A percentile compares a stretch with the other conserved stretches of the same genome.
phyloP scores from a whole-genome alignment of 2,329 filamentous ascomycete genomes.

The Zelopaecilomyces penicillatus region DNA sequence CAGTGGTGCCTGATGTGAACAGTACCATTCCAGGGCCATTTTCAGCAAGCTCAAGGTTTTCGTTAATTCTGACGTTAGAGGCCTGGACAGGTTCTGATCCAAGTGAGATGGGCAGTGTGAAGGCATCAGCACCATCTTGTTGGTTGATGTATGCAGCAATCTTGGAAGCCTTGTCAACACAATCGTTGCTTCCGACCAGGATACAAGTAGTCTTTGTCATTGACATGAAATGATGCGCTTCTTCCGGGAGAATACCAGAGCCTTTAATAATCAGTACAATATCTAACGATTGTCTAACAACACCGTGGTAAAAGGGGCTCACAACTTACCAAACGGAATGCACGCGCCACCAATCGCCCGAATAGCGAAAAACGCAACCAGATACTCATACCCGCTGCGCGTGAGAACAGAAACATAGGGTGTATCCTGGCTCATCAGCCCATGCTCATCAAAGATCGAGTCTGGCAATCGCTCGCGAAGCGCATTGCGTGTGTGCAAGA shows the following conservation, averaged over 20 bases:
- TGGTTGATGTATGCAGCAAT: neutral
- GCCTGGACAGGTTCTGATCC: neutral
- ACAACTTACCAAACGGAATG: slow-evolving; percentile 7
- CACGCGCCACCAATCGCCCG: slow-evolving; percentile 11
- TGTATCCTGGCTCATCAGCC: slow-evolving; percentile 1
- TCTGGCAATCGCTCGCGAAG: neutral
- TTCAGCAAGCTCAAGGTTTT: neutral
- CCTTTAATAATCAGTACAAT: neutral
- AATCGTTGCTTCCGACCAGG: neutral
- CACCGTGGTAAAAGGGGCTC: neutral
- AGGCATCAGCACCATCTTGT: neutral
- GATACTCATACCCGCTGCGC: slow-evolving; percentile 13
- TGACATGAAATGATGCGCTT: slow-evolving; percentile 4
- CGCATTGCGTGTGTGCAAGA: slow-evolving; percentile 6
- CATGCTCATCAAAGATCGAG: neutral
- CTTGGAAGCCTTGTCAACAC: neutral
- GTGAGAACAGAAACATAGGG: slow-evolving; percentile 8
- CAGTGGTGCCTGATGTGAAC: slow-evolving; percentile 65
- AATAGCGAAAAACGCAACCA: slow-evolving; percentile 14
- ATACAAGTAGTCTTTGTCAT: slow-evolving; percentile 2
- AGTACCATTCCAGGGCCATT: slow-evolving; percentile 9
- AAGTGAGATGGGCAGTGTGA: neutral
- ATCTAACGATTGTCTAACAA: neutral
- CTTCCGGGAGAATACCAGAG: slow-evolving; percentile 7
- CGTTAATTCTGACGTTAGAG: neutral